A percentile compares a stretch with the other conserved stretches of the same genome.
These are phyloP conservation scores for Lanmaoa pseudosensibilis DNA, from an alignment of 768 basidiomycete species.

Conservation along the genomic window DNA sequence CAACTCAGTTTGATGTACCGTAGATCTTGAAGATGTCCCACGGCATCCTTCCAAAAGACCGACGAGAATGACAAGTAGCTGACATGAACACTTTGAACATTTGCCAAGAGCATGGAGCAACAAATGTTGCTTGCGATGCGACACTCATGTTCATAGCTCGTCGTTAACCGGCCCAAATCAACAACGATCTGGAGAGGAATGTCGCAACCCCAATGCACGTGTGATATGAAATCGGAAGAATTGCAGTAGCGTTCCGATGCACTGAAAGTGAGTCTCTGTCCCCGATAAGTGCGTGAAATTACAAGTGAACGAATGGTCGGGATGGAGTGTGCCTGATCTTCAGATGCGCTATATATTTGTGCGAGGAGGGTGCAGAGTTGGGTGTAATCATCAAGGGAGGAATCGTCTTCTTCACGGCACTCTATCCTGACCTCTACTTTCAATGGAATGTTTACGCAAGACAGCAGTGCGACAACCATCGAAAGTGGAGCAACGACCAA, in stretches of 20 bases:
- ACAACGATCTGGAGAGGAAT: background rate
- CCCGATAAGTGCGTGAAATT: background rate
- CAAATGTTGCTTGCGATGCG: background rate
- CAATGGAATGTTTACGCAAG: conserved; percentile 5
- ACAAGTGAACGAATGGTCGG: background rate
- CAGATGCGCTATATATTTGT: background rate
- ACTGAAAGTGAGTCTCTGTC: background rate
- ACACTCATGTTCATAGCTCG: background rate
- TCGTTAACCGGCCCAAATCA: too few species aligned
- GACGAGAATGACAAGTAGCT: background rate
- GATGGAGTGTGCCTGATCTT: background rate
- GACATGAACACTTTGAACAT: background rate
- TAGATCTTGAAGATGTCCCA: background rate
- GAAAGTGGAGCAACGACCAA: conserved; percentile 6
- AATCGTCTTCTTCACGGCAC: background rate
- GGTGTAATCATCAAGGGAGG: background rate
- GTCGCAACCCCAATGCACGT: background rate
- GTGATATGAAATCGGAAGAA: background rate
- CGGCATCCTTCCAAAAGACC: conserved; percentile 2
- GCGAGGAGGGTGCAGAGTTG: background rate
- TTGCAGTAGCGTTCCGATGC: background rate
- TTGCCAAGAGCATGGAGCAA: background rate
- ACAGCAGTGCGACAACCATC: conserved; percentile 4
- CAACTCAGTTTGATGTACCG: background rate
- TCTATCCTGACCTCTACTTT: background rate